Base-by-base conservation (phyloP, 768 basidiomycete genomes). In the Pholiota conissans region DNA sequence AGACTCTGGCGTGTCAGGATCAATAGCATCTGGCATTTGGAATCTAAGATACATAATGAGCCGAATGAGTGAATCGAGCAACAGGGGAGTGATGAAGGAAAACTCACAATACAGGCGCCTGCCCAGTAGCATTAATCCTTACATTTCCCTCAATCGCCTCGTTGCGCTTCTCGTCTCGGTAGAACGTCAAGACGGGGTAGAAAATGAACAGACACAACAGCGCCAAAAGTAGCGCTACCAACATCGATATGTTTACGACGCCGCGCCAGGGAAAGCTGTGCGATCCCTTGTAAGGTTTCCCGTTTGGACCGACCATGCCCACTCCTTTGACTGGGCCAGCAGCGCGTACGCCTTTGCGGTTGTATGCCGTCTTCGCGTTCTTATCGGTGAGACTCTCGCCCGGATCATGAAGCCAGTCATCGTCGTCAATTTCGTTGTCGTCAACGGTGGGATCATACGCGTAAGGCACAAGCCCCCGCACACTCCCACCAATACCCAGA, bases 131-230 rank as follows among this genome's bases (percentile, higher is more conserved):
- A 69, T 93, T 93, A 62, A 89, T 83, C 28, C 75, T 73, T 4
- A 84, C 79, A 63, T 89, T 91, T 9, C 86, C 81, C 52, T 83
- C 82, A 52, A 88, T 84, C 5, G 77, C 75, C 34, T 65, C 48
- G 54, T 77, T 78, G 39, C 70, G 67, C 0, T 68, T 63, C 24
- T 71, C 66, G 52, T 78, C 67, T 3, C 70, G 64, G 66, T 81
- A 82, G 57, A 82, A 88, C 0, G 69, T 69, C 46, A 79, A 50
- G 29, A 96, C 82, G 3, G 95, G 95, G 68, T 91, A 95, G 39
- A 86, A 84, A 50, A 91, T 84, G 71, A 96, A 97, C 7, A 97
- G 81, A 34, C 72, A 72, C 53, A 97, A 71, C 57, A 97, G 72
- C 4, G 76, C 83, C 26, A 71, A 22, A 14, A 91, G 73, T 62